These are phyloP conservation scores for Apiotrichum mycotoxinovorans DNA, from an alignment of 1,284 basidiomycete genomes.

Conservation along the genomic window DNA sequence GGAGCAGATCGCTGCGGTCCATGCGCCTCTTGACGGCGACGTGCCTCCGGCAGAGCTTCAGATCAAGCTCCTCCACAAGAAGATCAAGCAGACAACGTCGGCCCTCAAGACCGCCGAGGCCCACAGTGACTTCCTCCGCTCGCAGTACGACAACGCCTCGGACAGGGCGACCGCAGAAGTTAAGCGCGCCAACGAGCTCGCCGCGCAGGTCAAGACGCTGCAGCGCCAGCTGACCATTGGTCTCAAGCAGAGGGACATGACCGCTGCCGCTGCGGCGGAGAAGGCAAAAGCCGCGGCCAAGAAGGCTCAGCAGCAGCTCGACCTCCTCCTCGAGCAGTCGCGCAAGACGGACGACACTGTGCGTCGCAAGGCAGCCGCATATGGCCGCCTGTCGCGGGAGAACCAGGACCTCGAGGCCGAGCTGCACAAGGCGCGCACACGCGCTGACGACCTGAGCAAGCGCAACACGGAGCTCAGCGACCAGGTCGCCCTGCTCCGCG, in stretches of 20 bases:
- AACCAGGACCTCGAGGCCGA: conserved; percentile 21
- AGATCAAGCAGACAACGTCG: conserved; percentile 7
- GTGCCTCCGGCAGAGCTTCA: not conserved
- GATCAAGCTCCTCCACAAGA: conserved; percentile 9
- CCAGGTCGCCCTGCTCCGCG: conserved; percentile 28
- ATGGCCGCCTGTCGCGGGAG: conserved; percentile 19
- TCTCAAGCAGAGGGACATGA: conserved; percentile 38
- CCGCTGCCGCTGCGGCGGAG: conserved; percentile 17
- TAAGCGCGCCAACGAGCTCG: conserved; percentile 16
- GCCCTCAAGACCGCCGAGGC: conserved; percentile 4
- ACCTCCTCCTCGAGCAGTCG: conserved; percentile 37
- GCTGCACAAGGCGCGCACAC: conserved; percentile 14
- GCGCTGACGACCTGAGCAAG: conserved; percentile 19
- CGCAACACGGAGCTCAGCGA: conserved; percentile 37
- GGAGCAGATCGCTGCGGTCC: not conserved
- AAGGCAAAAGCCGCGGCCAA: conserved; percentile 12
- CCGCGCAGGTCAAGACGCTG: conserved; percentile 22
- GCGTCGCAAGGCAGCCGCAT: conserved; percentile 29
- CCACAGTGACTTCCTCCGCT: conserved; percentile 28
- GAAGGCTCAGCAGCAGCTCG: conserved; percentile 17
- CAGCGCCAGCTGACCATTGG: conserved; percentile 34
- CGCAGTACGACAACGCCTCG: conserved; percentile 31
- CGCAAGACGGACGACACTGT: conserved; percentile 40
- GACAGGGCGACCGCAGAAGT: conserved; percentile 31
- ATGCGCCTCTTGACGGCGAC: conserved; percentile 1